A percentile compares a stretch with the other conserved stretches of the same genome.
Conservation (phyloP, 805 yeast genomes). For the Kluyveromyces siamensis region DNA sequence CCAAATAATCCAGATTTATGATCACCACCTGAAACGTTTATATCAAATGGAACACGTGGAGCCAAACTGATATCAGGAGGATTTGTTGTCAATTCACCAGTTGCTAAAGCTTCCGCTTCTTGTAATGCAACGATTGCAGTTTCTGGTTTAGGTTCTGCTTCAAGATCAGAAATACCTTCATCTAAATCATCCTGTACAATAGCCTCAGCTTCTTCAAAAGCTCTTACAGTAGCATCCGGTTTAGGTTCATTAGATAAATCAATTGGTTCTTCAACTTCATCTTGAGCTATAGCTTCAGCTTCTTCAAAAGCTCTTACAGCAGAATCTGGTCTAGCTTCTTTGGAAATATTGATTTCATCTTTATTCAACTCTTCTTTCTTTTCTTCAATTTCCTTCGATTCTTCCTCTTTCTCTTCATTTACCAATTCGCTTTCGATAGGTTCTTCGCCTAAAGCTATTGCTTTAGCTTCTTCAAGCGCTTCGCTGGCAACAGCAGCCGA, state of each 20-base stretch:
- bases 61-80: conserved; percentile 9
- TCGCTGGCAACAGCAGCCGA: neutral
- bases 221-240: neutral
- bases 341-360: neutral
- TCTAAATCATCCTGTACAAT: neutral
- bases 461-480: conserved; percentile 1
- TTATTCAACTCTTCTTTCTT: neutral
- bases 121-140: conserved; percentile 3
- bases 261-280: neutral
- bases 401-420: neutral
- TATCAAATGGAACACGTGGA: conserved; percentile 12
- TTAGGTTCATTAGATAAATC: neutral
- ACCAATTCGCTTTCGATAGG: neutral
- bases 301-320: conserved; percentile 1
- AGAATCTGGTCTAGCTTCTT: neutral
- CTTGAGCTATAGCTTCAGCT: conserved; percentile 1
- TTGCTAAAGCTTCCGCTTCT: conserved; percentile 3
- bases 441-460: neutral
- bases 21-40: neutral
- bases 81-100: neutral
- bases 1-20: neutral
- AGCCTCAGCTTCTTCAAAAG: conserved; percentile 2
- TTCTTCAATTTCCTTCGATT: neutral
- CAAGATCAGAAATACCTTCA: neutral
- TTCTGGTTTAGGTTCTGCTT: neutral